Conservation (phyloP, 148 eudicot species). For the Agrostemma githago region DNA sequence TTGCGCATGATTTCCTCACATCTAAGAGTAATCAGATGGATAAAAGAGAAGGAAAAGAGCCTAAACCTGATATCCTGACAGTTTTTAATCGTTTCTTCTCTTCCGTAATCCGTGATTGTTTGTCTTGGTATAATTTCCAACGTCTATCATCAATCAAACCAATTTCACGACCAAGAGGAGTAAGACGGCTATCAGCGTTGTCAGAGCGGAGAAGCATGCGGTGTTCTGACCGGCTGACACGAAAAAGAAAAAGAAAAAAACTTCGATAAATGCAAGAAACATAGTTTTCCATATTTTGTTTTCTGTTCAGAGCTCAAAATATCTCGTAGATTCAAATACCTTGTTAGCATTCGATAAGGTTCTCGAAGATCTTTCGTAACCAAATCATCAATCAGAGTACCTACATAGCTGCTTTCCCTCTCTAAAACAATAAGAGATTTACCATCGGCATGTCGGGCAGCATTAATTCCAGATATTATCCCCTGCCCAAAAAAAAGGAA, state of each 20-base stretch:
- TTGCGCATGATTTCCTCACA: not conserved
- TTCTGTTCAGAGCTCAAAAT: not conserved
- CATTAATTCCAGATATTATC: constrained; percentile 92
- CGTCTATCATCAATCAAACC: constrained; percentile 87
- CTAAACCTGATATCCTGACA: constrained; percentile 62
- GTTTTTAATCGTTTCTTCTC: constrained; percentile 82
- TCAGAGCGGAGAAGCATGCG: constrained; percentile 86
- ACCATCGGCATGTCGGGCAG: constrained; percentile 86
- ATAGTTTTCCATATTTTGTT: not conserved
- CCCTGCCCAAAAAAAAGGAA: constrained; percentile 46
- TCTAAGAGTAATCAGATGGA: not conserved
- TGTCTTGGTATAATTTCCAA: constrained; percentile 82
- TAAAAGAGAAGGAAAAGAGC: constrained; percentile 5
- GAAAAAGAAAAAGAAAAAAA: constrained; percentile 4
- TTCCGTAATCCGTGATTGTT: constrained; percentile 74
- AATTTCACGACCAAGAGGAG: constrained; percentile 91
- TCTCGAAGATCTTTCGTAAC: constrained; percentile 97
- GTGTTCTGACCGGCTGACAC: constrained; percentile 89
- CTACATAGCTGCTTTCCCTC: constrained; percentile 97
- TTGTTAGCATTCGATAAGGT: constrained; percentile 97
- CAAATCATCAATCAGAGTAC: constrained; percentile 94
- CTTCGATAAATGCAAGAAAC: not conserved
- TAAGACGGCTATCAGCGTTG: constrained; percentile 99
- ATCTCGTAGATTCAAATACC: constrained; percentile 36
- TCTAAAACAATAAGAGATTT: constrained; percentile 79